Evolutionary conservation across 495 filamentous ascomycete genomes (phyloP).

Genomic region (Podospora tetraspora): DNA sequence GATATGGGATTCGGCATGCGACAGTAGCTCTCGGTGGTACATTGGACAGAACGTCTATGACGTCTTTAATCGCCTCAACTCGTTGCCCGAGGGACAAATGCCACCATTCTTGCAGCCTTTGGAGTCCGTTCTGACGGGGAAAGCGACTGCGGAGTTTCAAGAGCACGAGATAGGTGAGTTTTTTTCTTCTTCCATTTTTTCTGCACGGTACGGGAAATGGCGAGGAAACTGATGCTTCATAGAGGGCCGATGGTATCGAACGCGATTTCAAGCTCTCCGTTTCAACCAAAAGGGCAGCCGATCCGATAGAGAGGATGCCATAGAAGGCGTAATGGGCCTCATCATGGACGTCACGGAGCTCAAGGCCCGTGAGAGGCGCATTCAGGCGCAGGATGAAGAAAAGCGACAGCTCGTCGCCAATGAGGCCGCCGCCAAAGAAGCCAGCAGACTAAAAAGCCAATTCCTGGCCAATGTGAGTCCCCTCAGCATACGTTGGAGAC

Average conservation of each 20-base stretch:
- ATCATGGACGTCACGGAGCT: conserved; percentile 66
- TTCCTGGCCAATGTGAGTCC: conserved; percentile 55
- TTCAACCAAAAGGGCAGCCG: conserved; percentile 45
- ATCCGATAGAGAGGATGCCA: conserved; percentile 37
- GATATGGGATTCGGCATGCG: conserved; percentile 43
- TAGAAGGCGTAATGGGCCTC: conserved; percentile 63
- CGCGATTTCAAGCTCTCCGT: conserved; percentile 56
- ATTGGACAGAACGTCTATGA: conserved; percentile 57
- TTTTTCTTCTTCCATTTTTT: not conserved
- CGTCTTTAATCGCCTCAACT: conserved; percentile 43
- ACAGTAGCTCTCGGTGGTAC: conserved; percentile 29
- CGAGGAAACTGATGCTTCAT: conserved; percentile 14
- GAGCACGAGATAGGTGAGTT: conserved; percentile 45
- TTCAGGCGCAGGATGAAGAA: conserved; percentile 54
- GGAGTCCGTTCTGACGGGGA: conserved; percentile 52
- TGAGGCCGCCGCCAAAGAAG: conserved; percentile 63
- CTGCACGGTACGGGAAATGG: not conserved
- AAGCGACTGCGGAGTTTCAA: conserved; percentile 42
- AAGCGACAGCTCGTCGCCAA: conserved; percentile 59
- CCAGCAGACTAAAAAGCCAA: conserved; percentile 62
- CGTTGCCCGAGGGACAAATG: conserved; percentile 33
- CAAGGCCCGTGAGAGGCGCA: conserved; percentile 50
- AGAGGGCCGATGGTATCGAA: conserved; percentile 57
- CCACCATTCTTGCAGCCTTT: conserved; percentile 48
- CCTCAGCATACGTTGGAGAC: not conserved